Evolutionary conservation across 345 rosid species (phyloP).

Genomic region (Mangifera indica): DNA sequence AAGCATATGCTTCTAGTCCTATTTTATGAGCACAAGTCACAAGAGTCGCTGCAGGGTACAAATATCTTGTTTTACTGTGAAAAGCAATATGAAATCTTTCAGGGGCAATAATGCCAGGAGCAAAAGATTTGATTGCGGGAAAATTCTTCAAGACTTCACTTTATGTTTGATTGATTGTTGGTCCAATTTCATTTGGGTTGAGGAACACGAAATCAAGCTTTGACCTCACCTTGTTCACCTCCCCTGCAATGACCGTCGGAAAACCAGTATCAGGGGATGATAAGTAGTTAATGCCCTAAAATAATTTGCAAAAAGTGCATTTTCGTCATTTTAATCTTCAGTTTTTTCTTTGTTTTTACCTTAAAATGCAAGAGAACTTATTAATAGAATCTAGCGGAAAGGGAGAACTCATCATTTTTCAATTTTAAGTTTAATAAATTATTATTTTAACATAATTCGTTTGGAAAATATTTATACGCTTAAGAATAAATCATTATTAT

Average conservation of each 20-base stretch:
- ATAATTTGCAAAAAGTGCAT: too few relatives aligned
- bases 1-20: constrained; percentile 73
- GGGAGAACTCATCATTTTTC: too few relatives aligned
- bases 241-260: constrained; percentile 35
- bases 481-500: too few relatives aligned
- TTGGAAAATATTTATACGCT: too few relatives aligned
- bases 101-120: too few relatives aligned
- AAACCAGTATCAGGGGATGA: constrained; percentile 84
- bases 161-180: constrained; percentile 62
- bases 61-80: constrained; percentile 39
- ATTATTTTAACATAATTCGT: too few relatives aligned
- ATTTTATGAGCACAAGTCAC: constrained; percentile 80
- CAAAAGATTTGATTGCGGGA: constrained; percentile 53
- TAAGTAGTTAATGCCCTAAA: constrained; percentile 30
- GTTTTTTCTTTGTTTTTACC: too few relatives aligned
- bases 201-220: constrained; percentile 44
- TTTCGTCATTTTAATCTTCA: too few relatives aligned
- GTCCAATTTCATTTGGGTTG: constrained; percentile 50
- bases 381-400: too few relatives aligned
- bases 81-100: too few relatives aligned
- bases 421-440: too few relatives aligned
- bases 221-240: constrained; percentile 40
- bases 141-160: constrained; percentile 46
- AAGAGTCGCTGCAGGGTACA: constrained; percentile 52
- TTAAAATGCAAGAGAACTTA: too few relatives aligned